Percentiles rank a stretch among this genome's conserved stretches.
These are phyloP conservation scores for Chlorella sorokiniana DNA, from an alignment of 139 green algal genomes.

Conservation along the genomic window DNA sequence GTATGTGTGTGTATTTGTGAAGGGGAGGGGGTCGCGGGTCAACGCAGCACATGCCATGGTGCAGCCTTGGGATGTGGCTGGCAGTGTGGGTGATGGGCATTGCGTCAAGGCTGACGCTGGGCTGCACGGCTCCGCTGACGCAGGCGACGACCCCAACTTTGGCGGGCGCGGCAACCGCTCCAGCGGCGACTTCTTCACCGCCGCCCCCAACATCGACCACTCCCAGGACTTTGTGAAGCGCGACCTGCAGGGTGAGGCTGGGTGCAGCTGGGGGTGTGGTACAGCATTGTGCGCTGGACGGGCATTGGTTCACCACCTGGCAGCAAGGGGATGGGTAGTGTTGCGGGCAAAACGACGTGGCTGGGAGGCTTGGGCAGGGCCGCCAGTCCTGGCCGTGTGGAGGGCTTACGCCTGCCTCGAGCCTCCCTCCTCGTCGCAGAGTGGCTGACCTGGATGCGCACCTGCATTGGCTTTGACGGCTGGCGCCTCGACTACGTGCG, in stretches of 20 bases:
- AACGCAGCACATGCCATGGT: too few species aligned
- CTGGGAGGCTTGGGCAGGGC: not conserved
- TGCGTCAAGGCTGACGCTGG: not conserved
- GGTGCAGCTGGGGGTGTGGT: too few species aligned
- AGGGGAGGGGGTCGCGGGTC: too few species aligned
- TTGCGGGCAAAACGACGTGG: too few species aligned
- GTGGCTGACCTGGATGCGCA: conserved; percentile 88
- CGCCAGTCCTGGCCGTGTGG: not conserved
- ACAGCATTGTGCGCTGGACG: not conserved
- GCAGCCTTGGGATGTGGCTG: too few species aligned
- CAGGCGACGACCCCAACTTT: conserved; percentile 81
- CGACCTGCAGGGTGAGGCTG: conserved; percentile 62
- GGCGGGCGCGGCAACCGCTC: conserved; percentile 81
- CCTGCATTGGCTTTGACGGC: conserved; percentile 90
- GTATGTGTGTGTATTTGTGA: too few species aligned
- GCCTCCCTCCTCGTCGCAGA: too few species aligned
- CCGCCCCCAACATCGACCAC: conserved; percentile 97
- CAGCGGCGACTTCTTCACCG: conserved; percentile 86
- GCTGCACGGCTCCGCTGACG: not conserved
- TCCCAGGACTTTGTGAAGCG: conserved; percentile 68
- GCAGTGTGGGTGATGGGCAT: not conserved
- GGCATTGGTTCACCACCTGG: too few species aligned
- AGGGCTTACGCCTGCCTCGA: conserved; percentile 6
- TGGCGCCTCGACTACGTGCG: conserved; percentile 93
- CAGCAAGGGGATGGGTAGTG: too few species aligned